Conservation (phyloP, 345 rosid genomes). For the Fremontodendron californicum region DNA sequence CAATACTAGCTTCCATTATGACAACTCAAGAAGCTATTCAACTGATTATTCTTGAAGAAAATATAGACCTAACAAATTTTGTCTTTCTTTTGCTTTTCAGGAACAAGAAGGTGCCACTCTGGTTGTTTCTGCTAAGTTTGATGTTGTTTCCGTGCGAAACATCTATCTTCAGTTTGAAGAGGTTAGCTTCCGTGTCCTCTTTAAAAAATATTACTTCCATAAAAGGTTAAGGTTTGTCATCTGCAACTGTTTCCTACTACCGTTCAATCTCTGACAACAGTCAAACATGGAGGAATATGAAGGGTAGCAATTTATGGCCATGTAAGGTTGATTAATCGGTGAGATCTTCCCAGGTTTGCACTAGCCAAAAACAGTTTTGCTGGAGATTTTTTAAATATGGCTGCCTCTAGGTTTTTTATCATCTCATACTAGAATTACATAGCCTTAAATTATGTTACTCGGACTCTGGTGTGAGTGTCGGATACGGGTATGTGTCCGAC, state of each 20-base stretch:
- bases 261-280: neutral
- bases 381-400: neutral
- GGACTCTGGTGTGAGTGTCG: too few species aligned
- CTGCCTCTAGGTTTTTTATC: neutral
- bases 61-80: neutral
- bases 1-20: neutral
- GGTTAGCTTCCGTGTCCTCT: conserved; percentile 48
- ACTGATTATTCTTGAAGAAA: neutral
- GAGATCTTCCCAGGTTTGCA: neutral
- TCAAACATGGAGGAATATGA: neutral
- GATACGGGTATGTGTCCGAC: too few species aligned
- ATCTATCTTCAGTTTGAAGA: conserved; percentile 86
- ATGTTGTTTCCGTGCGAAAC: conserved; percentile 63
- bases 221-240: neutral
- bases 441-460: too few species aligned
- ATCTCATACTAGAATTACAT: neutral
- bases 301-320: neutral
- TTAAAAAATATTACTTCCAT: neutral
- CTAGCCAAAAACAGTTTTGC: neutral
- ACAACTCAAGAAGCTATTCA: neutral
- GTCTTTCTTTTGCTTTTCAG: conserved; percentile 36
- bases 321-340: neutral
- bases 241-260: neutral
- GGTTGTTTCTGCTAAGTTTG: conserved; percentile 83
- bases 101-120: conserved; percentile 87